Evolutionary conservation across 768 basidiomycete species (phyloP).

Genomic region (Melanogaster broomeanus): DNA sequence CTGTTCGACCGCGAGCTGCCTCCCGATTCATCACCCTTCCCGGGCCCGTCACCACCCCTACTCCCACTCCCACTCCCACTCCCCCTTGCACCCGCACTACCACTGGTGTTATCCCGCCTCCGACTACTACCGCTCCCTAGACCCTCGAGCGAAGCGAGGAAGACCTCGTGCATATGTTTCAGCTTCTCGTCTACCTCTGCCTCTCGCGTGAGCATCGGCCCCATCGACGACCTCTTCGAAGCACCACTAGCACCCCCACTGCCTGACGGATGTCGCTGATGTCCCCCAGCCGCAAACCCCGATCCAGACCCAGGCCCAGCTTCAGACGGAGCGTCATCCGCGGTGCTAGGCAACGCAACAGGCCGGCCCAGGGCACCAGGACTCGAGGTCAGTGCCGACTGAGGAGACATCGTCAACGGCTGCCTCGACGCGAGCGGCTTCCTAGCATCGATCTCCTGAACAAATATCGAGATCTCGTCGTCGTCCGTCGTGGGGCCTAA

Average conservation of each 20-base stretch:
- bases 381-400: conserved; percentile 5
- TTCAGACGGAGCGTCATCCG: conserved; percentile 1
- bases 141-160: conserved; percentile 63
- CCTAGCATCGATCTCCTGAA: conserved; percentile 73
- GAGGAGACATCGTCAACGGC: conserved; percentile 1
- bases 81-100: conserved; percentile 11
- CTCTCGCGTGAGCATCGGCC: conserved; percentile 64
- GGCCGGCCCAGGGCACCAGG: conserved; percentile 2
- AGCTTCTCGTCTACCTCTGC: conserved; percentile 67
- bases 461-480: conserved; percentile 77
- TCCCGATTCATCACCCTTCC: conserved; percentile 7
- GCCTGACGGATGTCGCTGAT: conserved; percentile 17
- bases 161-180: conserved; percentile 66
- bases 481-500: conserved; percentile 59
- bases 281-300: conserved; percentile 19
- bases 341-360: neutral
- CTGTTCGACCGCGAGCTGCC: neutral
- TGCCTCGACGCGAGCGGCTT: conserved; percentile 50
- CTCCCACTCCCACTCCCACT: conserved; percentile 9
- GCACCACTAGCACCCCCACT: conserved; percentile 18
- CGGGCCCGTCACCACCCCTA: conserved; percentile 10
- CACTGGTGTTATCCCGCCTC: conserved; percentile 17
- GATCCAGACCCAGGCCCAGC: conserved; percentile 10
- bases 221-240: conserved; percentile 32
- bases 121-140: conserved; percentile 43